Evolutionary conservation across 164 flowering plant species (phyloP), one percentile per base, ranked within the genome.

Genomic region (Piper longum): DNA sequence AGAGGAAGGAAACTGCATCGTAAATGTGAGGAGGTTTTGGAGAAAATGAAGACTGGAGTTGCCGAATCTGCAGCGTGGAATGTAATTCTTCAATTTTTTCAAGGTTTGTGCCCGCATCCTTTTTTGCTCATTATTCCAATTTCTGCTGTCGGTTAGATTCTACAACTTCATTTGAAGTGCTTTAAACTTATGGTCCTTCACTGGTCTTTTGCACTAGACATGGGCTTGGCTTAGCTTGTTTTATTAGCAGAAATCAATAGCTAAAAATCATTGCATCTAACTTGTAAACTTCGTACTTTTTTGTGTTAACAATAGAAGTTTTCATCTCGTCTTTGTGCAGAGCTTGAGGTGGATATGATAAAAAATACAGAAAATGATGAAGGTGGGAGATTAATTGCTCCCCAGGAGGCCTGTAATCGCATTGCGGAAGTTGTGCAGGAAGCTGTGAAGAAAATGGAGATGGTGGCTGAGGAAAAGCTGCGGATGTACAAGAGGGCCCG

Each of bases 381-480:
- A 68, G 76, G 75, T 69, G 88, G 87, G 16, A 71, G 85, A 60
- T 70, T 81, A 58, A 79, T 88, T 64, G 96, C 99, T 9, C 99
- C 99, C 12, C 95, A 83, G 67, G 97, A 93, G 60, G 96, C 99
- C 18, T 90, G 96, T 77, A 84, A 81, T 71, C 77, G 82, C 41
- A 93, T 90, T 61, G 86, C 91, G 18, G 99, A 93, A 5, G 97
- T 93, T 52, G 99, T 93, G 59, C 89, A 87, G 65, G 99, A 90
- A 77, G 91, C 97, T 16, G 80, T 93, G 63, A 80, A 82, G 64
- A 93, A 93, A 69, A 90, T 93, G 96, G 99, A 90, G 75, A 80
- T 83, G 83, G 97, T 93, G 51, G 96, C 91, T 9, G 92, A 93
- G 41, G 99, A 88, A 77, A 93, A 93, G 78, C 69, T 80, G 85